Evolutionary conservation across 441 rosid genomes (phyloP), one percentile per base, ranked within the genome.

Genomic region (Adansonia rubrostipa): DNA sequence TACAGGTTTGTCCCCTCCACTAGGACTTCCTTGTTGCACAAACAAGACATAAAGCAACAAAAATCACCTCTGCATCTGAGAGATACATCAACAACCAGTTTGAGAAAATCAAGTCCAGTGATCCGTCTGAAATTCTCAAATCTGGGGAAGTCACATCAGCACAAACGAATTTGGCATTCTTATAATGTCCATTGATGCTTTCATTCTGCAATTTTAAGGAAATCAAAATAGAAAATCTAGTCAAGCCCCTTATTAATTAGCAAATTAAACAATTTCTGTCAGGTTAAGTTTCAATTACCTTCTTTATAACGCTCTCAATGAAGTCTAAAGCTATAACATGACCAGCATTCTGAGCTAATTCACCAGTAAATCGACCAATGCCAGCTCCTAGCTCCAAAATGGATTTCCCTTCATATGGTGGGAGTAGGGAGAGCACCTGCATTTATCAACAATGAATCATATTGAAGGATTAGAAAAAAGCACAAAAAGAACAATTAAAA

Each of bases 341-440:
- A 70, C 89, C 93, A 74, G 98, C 99, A 75, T 93, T 92, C 85
- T 83, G 80, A 62, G 97, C 98, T 61, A 94, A 71, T 70, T 94
- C 97, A 62, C 98, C 91, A 51, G 98, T 96, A 82, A 96, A 96
- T 58, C 99, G 92, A 71, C 99, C 98, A 20, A 96, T 94, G 10
- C 72, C 72, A 68, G 72, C 72, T 68, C 72, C 99, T 67, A 96
- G 87, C 75, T 96, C 98, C 85, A 96, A 75, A 48, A 94, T 89
- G 9, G 92, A 33, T 79, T 94, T 96, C 3, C 98, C 98, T 71
- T 90, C 97, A 44, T 87, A 90, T 2, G 89, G 62, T 57, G 99
- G 98, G 72, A 96, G 98, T 58, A 92, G 82, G 78, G 97, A 85
- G 74, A 94, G 97, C 57, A 96, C 90, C 98, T 96, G 80, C 56